Conservation (phyloP, 2,329 filamentous ascomycete genomes). For the Monilinia aucupariae region DNA sequence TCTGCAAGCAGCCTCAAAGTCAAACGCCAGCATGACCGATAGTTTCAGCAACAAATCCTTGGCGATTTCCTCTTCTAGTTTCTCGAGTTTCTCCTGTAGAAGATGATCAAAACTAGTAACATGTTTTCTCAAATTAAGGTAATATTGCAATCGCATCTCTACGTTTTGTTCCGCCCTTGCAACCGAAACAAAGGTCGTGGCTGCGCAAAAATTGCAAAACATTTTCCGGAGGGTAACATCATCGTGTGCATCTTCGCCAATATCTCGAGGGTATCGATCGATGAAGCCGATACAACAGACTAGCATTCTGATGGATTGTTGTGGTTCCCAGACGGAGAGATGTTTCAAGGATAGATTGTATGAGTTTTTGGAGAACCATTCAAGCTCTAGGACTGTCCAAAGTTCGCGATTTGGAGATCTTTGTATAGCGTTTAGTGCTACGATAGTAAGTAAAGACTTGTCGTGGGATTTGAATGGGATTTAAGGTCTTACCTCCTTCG, state of each 20-base stretch:
- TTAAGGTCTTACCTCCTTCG: constrained; percentile 40
- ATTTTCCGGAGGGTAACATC: constrained; percentile 56
- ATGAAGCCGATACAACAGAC: constrained; percentile 48
- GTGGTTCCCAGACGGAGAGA: constrained; percentile 49
- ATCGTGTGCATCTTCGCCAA: constrained; percentile 38
- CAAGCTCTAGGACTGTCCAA: constrained; percentile 61
- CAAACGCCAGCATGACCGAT: constrained; percentile 64
- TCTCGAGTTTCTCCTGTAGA: constrained; percentile 39
- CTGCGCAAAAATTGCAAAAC: constrained; percentile 65
- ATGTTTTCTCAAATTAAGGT: constrained; percentile 55
- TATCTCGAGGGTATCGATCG: constrained; percentile 45
- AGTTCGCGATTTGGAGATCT: constrained; percentile 37
- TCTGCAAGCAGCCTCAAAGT: constrained; percentile 69
- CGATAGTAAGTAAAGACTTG: constrained; percentile 6
- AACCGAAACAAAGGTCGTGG: constrained; percentile 46
- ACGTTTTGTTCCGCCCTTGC: constrained; percentile 48
- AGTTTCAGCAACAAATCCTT: constrained; percentile 57
- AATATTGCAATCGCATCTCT: constrained; percentile 53
- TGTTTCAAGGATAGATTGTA: constrained; percentile 72
- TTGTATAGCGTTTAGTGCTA: constrained; percentile 36
- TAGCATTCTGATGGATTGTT: constrained; percentile 52
- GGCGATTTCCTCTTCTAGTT: constrained; percentile 41
- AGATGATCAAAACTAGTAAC: constrained; percentile 51
- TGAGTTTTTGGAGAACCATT: constrained; percentile 79
- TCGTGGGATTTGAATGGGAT: not conserved